Conservation (phyloP, 1,139 yeast genomes). For the Taphrina populina region DNA sequence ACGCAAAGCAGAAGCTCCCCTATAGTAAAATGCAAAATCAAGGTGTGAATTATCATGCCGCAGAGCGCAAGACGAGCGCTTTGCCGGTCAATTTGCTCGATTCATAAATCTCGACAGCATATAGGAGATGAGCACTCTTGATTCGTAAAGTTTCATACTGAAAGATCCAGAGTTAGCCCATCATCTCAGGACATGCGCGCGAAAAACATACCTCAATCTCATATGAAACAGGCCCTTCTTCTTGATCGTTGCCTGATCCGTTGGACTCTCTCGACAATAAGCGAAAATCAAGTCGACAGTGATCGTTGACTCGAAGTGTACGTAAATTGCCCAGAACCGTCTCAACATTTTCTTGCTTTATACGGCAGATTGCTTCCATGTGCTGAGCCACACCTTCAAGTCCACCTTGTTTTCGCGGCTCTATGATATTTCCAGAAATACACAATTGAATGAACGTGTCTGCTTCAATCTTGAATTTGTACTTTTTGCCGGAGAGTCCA, state of each 20-base stretch:
- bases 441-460: slow-evolving; percentile 15
- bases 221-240: slow-evolving; percentile 3
- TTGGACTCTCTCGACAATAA: not conserved
- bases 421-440: slow-evolving; percentile 12
- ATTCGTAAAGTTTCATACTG: not conserved
- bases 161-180: not conserved
- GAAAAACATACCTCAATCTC: slow-evolving; percentile 15
- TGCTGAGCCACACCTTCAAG: slow-evolving; percentile 23
- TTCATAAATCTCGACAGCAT: slow-evolving; percentile 4
- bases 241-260: not conserved
- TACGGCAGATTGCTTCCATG: slow-evolving; percentile 12
- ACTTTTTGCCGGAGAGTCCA: slow-evolving; percentile 4
- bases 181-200: too few relatives aligned
- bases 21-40: too few relatives aligned
- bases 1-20: too few relatives aligned
- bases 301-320: not conserved
- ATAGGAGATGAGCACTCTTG: slow-evolving; percentile 13
- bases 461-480: slow-evolving; percentile 13
- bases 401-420: slow-evolving; percentile 12
- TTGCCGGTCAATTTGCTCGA: not conserved
- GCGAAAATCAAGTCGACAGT: not conserved
- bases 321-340: not conserved
- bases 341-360: slow-evolving; percentile 9
- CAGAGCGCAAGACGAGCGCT: slow-evolving; percentile 9
- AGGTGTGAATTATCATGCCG: too few relatives aligned